Base-by-base conservation (phyloP, 1,284 basidiomycete species). In the Trichosporon sp. region DNA sequence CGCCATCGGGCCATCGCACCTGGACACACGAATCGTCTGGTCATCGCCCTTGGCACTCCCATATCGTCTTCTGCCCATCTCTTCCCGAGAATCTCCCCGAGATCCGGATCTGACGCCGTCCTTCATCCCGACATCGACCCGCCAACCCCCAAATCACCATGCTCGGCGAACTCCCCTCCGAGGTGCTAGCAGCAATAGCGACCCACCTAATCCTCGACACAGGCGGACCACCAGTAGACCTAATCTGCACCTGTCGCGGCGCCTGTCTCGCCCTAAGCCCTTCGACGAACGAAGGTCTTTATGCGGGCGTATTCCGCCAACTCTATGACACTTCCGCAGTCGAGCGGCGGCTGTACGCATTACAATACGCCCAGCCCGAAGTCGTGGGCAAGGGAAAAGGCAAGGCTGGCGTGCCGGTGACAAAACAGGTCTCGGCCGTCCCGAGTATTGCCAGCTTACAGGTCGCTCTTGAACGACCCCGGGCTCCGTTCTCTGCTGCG, bases 311-410 rank as follows among this genome's bases (percentile, higher is more conserved):
- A 31, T 91, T 87, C 75, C 81, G 81, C 19, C 67, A 77, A 68
- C 84, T 83, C 69, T 91, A 91, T 78, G 89, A 91, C 75, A 67
- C 72, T 9, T 80, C 79, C 7, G 84, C 88, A 1, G 82, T 83
- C 1, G 73, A 80, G 61, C 83, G 90, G 16, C 83, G 90, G 25
- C 82, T 88, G 3, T 54, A 54, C 16, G 49, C 49, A 5, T 16
- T 54, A 65, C 27, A 54, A 7, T 9, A 14, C 2, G 49, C 49
- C 14, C 14, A n/a, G 64, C 34, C 31, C 52, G 23, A 13, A 60
- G 36, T 57, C 54, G 10, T 16, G 14, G 49, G 49, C 27, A 54
- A 54, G 49, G 49, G 46, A 2, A 52, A 52, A n/a, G 57, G 4
- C 4, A 10, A 36, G 23, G 36, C 37, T 10, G 32, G 40, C 32